Evolutionary conservation across 148 eudicot genomes (phyloP).

Genomic region (Camellia sinensis): DNA sequence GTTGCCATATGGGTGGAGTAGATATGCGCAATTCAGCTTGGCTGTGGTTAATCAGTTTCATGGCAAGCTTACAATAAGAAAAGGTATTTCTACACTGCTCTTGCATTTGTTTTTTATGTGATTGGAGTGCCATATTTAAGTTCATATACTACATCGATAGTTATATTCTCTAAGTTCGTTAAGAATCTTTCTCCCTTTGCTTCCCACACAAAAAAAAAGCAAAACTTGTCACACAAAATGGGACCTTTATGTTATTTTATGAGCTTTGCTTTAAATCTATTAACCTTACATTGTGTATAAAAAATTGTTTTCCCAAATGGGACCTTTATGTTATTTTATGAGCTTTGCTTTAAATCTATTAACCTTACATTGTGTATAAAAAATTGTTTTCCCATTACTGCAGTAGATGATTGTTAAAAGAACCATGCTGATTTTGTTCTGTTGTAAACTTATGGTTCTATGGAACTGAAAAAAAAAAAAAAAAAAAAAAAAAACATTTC

Average conservation of each 20-base stretch:
- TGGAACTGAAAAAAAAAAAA: background rate
- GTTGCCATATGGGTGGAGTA: slow-evolving; percentile 82
- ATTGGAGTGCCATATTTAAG: background rate
- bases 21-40: slow-evolving; percentile 85
- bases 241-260: no score
- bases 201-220: no score
- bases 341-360: background rate
- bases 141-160: no score
- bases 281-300: background rate
- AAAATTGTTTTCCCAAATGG: no score
- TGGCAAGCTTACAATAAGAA: slow-evolving; percentile 52
- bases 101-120: no score
- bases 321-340: background rate
- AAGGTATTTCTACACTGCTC: slow-evolving; percentile 38
- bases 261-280: background rate
- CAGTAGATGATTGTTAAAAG: no score
- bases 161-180: no score
- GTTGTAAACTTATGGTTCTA: background rate
- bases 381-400: no score
- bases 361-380: background rate
- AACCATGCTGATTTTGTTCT: no score
- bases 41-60: slow-evolving; percentile 74
- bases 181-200: no score
- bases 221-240: no score
- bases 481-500: background rate